phyloP scores from a whole-genome alignment of 176 grass and related monocot genomes.

The Musa schizocarpa region DNA sequence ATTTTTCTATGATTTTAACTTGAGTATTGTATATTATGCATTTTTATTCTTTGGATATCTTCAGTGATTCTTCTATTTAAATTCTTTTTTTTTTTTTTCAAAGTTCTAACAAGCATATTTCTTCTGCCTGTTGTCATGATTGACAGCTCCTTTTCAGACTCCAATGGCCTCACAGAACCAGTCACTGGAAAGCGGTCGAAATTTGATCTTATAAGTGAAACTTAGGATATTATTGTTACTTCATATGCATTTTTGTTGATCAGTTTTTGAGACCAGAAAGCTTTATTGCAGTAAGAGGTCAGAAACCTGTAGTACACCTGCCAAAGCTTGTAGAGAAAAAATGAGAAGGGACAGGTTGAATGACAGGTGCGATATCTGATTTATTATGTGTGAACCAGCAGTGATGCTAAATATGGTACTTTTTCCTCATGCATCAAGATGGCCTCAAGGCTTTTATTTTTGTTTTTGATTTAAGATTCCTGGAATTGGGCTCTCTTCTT shows the following conservation, averaged over 20 bases:
- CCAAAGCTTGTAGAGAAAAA: slow-evolving; percentile 95
- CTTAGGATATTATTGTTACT: neutral
- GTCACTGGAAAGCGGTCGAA: slow-evolving; percentile 68
- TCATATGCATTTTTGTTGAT: neutral
- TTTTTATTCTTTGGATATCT: neutral
- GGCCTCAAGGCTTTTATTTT: slow-evolving; percentile 4
- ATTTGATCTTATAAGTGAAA: slow-evolving; percentile 10
- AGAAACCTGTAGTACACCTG: slow-evolving; percentile 47
- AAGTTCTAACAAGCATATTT: neutral
- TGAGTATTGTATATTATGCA: neutral
- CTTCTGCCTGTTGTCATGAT: slow-evolving; percentile 37
- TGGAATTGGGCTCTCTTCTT: slow-evolving; percentile 75
- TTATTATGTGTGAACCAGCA: neutral
- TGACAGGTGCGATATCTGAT: slow-evolving; percentile 42
- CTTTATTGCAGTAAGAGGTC: slow-evolving; percentile 52
- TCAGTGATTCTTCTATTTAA: neutral
- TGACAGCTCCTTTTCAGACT: slow-evolving; percentile 35
- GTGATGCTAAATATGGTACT: neutral
- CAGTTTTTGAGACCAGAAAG: slow-evolving; percentile 15
- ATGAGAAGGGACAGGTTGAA: slow-evolving; percentile 87
- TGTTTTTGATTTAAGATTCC: slow-evolving; percentile 45
- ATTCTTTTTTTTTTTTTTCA: neutral
- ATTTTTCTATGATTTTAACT: neutral
- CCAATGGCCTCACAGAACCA: slow-evolving; percentile 43
- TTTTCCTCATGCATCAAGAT: neutral